phyloP scores from a whole-genome alignment of 2,329 filamentous ascomycete genomes.

The Dactylellina drechsleri region DNA sequence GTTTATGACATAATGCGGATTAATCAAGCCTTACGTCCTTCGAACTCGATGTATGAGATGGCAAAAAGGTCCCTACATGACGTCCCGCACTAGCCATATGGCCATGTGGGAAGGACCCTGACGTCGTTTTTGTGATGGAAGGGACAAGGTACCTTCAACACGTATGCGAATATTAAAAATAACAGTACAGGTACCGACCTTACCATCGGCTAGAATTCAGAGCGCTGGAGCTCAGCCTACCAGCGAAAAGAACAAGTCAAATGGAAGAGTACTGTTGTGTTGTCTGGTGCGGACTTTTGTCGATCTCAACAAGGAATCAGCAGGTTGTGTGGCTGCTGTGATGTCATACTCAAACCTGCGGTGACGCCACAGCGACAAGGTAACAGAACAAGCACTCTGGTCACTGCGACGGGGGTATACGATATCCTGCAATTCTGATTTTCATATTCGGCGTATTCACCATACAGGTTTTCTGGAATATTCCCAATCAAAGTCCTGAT shows the following conservation, averaged over 20 bases:
- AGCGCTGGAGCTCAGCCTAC: neutral
- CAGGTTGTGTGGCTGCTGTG: conserved; percentile 17
- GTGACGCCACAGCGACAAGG: conserved; percentile 27
- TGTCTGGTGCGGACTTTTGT: conserved; percentile 26
- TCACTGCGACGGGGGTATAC: too few species aligned
- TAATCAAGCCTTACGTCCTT: neutral
- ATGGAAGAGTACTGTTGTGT: conserved; percentile 5
- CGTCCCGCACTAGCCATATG: conserved; percentile 37
- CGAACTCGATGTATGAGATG: neutral
- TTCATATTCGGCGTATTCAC: neutral
- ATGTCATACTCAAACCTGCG: conserved; percentile 26
- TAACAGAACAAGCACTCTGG: too few species aligned
- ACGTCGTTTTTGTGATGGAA: conserved; percentile 16
- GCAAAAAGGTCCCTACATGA: conserved; percentile 41
- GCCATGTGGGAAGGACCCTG: conserved; percentile 44
- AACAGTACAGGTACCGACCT: too few species aligned
- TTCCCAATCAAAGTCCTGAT: conserved; percentile 6
- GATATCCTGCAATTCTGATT: too few species aligned
- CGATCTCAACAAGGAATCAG: neutral
- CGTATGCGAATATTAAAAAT: too few species aligned
- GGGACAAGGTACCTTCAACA: too few species aligned
- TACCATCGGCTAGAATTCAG: too few species aligned
- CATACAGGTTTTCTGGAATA: conserved; percentile 18
- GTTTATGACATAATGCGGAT: conserved; percentile 38
- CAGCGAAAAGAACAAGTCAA: neutral